phyloP scores from a whole-genome alignment of 257 asterid species.

The Sherardia arvensis region DNA sequence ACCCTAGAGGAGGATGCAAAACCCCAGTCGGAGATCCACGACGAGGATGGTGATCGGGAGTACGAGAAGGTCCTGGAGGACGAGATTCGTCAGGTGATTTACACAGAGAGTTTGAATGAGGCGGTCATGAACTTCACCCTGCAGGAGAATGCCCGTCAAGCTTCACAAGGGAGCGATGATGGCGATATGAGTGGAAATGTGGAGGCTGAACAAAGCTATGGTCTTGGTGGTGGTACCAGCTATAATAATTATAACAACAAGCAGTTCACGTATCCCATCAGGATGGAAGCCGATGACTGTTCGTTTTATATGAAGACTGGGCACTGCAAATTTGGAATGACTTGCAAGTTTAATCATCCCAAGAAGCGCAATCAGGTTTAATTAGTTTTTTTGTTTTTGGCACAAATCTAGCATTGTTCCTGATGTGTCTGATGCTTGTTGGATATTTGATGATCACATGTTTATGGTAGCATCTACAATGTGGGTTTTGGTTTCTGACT shows the following conservation, averaged over 20 bases:
- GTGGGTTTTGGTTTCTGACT: neutral
- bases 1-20: slow-evolving; percentile 1
- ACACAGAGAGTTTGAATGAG: slow-evolving; percentile 15
- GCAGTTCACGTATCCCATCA: slow-evolving; percentile 43
- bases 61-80: slow-evolving; percentile 21
- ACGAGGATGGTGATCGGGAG: slow-evolving; percentile 1
- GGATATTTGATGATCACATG: neutral
- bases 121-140: slow-evolving; percentile 28
- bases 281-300: slow-evolving; percentile 91
- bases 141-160: neutral
- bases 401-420: neutral
- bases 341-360: slow-evolving; percentile 93
- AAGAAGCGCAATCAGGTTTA: slow-evolving; percentile 56
- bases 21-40: slow-evolving; percentile 5
- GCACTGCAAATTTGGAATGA: slow-evolving; percentile 67
- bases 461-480: neutral
- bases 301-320: slow-evolving; percentile 64
- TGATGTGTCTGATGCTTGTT: neutral
- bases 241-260: slow-evolving; percentile 5
- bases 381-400: neutral
- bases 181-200: slow-evolving; percentile 9
- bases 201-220: slow-evolving; percentile 7
- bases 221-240: slow-evolving; percentile 3
- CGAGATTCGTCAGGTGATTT: slow-evolving; percentile 15
- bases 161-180: slow-evolving; percentile 6